These are phyloP conservation scores for Paramyrothecium roridum DNA, from an alignment of 2,329 filamentous ascomycete genomes.

Conservation along the genomic window DNA sequence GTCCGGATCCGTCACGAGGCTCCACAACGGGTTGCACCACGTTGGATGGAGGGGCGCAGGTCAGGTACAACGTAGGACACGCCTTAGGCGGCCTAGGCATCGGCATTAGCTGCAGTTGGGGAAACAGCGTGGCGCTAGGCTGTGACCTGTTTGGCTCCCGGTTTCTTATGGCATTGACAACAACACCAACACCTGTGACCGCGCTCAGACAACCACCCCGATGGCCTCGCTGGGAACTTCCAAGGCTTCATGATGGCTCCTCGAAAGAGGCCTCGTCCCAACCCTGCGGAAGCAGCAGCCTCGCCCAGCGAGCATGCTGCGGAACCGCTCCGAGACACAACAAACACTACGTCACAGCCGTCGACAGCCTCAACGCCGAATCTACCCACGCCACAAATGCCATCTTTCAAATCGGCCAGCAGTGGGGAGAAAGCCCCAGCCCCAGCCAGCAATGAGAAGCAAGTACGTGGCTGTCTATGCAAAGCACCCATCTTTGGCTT, in stretches of 20 bases:
- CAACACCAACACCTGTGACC: not conserved
- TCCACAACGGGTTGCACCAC: no score
- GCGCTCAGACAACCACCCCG: not conserved
- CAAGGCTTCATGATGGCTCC: constrained; percentile 22
- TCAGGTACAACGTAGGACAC: no score
- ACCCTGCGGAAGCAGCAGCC: constrained; percentile 13
- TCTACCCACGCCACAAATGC: constrained; percentile 3
- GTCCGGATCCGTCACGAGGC: not conserved
- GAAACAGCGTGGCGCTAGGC: not conserved
- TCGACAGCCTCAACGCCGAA: not conserved
- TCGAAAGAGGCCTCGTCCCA: constrained; percentile 29
- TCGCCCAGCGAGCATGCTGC: not conserved
- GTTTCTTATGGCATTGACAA: not conserved
- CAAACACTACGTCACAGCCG: constrained; percentile 20
- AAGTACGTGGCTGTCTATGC: constrained; percentile 8
- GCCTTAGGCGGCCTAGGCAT: not conserved
- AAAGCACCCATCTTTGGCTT: not conserved
- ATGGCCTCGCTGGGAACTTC: not conserved
- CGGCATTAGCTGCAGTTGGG: not conserved
- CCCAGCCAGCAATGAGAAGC: constrained; percentile 1
- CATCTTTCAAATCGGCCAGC: constrained; percentile 11
- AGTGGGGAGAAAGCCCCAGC: not conserved
- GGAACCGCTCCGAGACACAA: constrained; percentile 7
- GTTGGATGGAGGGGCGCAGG: not conserved
- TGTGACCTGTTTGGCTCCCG: not conserved